phyloP scores from a whole-genome alignment of 73 alveolate genomes.

The Paramecium octaurelia region DNA sequence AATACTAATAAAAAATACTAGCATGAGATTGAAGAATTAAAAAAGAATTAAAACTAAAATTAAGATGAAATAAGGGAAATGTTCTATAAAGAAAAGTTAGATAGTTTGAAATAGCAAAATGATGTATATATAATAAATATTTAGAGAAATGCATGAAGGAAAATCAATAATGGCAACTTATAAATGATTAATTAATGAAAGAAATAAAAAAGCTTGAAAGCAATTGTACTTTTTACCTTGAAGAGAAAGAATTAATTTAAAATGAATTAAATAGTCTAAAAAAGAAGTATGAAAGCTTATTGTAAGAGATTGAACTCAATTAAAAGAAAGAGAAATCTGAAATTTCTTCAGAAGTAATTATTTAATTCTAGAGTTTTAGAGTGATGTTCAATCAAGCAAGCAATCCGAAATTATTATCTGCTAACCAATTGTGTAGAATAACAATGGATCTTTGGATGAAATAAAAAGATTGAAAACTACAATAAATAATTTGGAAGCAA shows the following conservation, averaged over 20 bases:
- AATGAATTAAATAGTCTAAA: conserved; percentile 51
- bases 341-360: not conserved
- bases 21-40: not conserved
- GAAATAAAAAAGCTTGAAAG: conserved; percentile 29
- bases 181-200: conserved; percentile 32
- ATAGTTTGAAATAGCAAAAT: not conserved
- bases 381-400: not conserved
- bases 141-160: conserved; percentile 40
- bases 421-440: not conserved
- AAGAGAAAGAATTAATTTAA: conserved; percentile 47
- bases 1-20: not conserved
- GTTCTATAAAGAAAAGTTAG: not conserved
- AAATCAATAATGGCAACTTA: conserved; percentile 35
- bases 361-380: not conserved
- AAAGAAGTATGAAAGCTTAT: conserved; percentile 52
- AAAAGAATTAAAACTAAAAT: not conserved
- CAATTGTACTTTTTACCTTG: not conserved
- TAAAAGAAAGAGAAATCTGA: not conserved
- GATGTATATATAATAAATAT: not conserved
- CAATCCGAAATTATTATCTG: not conserved
- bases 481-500: conserved; percentile 36
- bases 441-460: conserved; percentile 25
- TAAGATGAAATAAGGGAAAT: conserved; percentile 35
- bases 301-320: conserved; percentile 13
- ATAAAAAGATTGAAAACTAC: not conserved